Evolutionary conservation across 805 yeast genomes (phyloP), one percentile per base, ranked within the genome.

Genomic region (Candida nanaspora): DNA sequence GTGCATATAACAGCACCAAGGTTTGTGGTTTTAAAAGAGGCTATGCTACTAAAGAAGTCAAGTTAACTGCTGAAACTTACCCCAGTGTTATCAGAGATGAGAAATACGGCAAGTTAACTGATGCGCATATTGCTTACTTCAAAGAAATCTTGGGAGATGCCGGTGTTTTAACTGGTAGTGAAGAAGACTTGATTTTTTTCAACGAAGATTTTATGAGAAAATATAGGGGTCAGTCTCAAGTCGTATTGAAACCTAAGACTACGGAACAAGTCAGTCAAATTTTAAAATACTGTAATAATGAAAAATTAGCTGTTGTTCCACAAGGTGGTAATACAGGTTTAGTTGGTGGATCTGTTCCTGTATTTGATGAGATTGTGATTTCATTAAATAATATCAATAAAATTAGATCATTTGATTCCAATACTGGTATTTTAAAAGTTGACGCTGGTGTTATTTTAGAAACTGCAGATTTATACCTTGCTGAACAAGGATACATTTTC

Each of bases 251-350:
- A 60, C 98, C 98, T 29, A 82, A 80, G 52, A 74, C 84, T 13
- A 77, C 86, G 2, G 78, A 82, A 46, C 89, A 89, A 60, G 81
- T 91, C 15, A 71, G 89, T 2, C 56, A 77, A 51, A 86, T 91
- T 46, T 56, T 91, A 56, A 78, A 77, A 58, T 82, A 87, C 63
- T 86, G 96, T 68, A 83, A 84, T 55, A 85, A 80, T 25, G 63
- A 78, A 37, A 76, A 72, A 45, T 62, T 89, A 23, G 96, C 97
- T 0, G 78, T 89, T 37, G 95, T 87, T 9, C 97, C 98, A 14
- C 97, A 91, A 65, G 96, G 97, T 57, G 98, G 98, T 51, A 89
- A 91, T 63, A 91, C 97, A 1, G 96, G 96, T 22, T 72, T 89
- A 35, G 98, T 89, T 33, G 98, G 97, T 48, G 98, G 97, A 4